Evolutionary conservation across 305 asterid genomes (phyloP).

Genomic region (Fraxinus platypoda): DNA sequence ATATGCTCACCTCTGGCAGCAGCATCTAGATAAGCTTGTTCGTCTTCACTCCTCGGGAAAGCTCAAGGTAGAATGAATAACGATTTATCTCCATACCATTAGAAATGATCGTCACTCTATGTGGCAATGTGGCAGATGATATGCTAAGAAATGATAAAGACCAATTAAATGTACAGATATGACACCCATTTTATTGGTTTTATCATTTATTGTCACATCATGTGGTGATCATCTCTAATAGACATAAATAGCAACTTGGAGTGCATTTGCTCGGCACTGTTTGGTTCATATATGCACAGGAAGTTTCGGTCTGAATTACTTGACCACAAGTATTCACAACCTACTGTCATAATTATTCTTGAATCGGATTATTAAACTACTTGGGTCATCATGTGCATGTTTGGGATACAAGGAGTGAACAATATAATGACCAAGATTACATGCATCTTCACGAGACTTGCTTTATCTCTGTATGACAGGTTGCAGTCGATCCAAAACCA

Average conservation of each 20-base stretch:
- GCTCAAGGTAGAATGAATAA: slow-evolving; percentile 58
- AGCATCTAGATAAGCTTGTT: slow-evolving; percentile 75
- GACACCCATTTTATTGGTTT: background rate
- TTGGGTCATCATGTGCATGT: background rate
- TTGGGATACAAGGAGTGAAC: background rate
- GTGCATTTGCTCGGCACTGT: background rate
- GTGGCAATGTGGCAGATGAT: background rate
- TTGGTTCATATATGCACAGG: background rate
- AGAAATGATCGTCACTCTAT: background rate
- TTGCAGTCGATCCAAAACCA: slow-evolving; percentile 71
- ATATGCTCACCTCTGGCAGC: slow-evolving; percentile 82
- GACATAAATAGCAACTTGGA: background rate
- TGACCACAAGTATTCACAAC: background rate
- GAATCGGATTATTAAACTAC: background rate
- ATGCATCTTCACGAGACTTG: background rate
- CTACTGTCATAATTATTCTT: background rate
- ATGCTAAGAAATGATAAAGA: background rate
- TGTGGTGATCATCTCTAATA: background rate
- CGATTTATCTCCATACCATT: background rate
- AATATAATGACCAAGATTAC: background rate
- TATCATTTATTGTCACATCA: background rate
- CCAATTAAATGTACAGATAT: background rate
- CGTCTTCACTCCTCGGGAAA: slow-evolving; percentile 59
- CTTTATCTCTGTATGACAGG: slow-evolving; percentile 36
- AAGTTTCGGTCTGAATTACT: background rate